Evolutionary conservation across 495 filamentous ascomycete species (phyloP).

Genomic region (Neurospora hispaniola): DNA sequence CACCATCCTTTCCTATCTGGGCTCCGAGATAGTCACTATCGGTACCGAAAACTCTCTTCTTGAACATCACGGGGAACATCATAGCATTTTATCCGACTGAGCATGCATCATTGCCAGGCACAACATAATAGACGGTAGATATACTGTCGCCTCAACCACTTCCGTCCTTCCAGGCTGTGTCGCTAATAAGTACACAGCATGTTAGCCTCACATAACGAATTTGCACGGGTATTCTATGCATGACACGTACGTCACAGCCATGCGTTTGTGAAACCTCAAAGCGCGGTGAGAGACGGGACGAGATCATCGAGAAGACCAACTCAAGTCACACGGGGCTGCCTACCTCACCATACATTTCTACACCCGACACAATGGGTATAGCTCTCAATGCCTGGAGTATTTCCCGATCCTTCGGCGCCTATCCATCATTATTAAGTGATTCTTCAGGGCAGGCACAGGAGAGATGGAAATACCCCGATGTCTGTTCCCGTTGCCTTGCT

Average conservation of each 20-base stretch:
- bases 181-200: background rate
- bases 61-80: background rate
- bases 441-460: background rate
- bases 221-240: background rate
- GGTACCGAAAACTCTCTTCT: background rate
- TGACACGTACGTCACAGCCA: background rate
- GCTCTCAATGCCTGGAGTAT: background rate
- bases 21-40: background rate
- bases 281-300: constrained; percentile 11
- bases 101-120: background rate
- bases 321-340: background rate
- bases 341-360: background rate
- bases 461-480: background rate
- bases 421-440: background rate
- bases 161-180: background rate
- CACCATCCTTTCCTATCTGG: background rate
- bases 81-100: background rate
- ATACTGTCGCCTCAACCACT: background rate
- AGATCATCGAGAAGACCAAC: background rate
- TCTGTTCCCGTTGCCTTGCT: background rate
- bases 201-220: background rate
- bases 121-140: background rate
- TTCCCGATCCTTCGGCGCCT: background rate
- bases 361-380: background rate
- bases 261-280: constrained; percentile 15